Evolutionary conservation across 805 yeast genomes (phyloP), one percentile per base, ranked within the genome.

Genomic region (Torulaspora franciscae): DNA sequence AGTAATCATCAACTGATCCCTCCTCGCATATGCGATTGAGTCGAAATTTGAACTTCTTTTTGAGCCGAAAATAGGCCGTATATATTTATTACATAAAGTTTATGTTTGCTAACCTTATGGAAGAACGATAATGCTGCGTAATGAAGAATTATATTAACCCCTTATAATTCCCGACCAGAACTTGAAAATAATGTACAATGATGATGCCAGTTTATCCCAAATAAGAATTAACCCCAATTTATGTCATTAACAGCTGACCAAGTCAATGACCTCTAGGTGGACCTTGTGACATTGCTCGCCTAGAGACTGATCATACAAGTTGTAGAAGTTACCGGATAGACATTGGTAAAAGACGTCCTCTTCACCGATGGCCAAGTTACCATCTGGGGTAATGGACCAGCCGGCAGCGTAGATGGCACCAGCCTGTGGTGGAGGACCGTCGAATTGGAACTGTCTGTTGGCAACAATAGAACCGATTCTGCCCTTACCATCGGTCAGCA

Each of bases 361-460:
- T 56, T 70, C 67, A 68, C 88, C 89, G 49, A 83, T 67, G 28
- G 86, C 86, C 60, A 83, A 75, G 72, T 67, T 61, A 67, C 77
- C 78, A 19, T 75, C 80, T 51, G 75, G 76, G 46, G 72, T 66
- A 50, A 71, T 58, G 35, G 73, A 64, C 86, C 86, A 80, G 54
- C 86, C 85, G 49, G 77, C 80, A 57, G 86, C 85, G 64, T 76
- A 79, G 62, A 80, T 74, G 48, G 85, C 74, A 67, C 85, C 86
- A 28, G 84, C 86, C 73, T 83, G 91, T 61, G 90, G 89, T 70
- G 86, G 85, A 51, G 89, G 88, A 64, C 90, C 90, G 67, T 83
- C 90, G 62, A 83, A 83, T 72, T 83, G 90, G 77, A 83, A 83
- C 72, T 83, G 91, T 72, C 84, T 75, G 81, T 83, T 83, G 46